Base-by-base conservation (phyloP, 2,329 filamentous ascomycete species). In the Neonectria sp. region DNA sequence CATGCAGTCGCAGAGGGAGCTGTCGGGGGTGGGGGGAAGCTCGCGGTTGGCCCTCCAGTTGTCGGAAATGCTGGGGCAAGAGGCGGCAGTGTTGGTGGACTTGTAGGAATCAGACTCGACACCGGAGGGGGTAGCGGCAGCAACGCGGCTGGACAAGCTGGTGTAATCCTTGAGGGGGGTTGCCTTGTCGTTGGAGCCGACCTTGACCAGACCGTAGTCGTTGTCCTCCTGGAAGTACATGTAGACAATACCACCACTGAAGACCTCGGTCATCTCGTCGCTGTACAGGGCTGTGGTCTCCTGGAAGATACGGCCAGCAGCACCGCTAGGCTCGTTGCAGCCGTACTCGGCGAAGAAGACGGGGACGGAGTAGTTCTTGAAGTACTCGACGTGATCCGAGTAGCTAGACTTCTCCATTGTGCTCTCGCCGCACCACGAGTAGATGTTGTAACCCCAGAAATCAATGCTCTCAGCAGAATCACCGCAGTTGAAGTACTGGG, bases 391-490 rank as follows among this genome's bases (percentile, higher is more conserved):
- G 80, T 95, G 93, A 63, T 90, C 87, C 71, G 92, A 86, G 84
- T 95, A 99, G 61, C 94, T 94, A 4, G 96, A 98, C 67, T 86
- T 79, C 40, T 86, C 78, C 85, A 92, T 96, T 76, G 86, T 90
- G 78, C 93, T 97, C 75, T 95, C 82, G 74, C 95, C 96, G 81
- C 96, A 99, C 96, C 96, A 99, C 60, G 95, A 97, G 89, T 99
- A 99, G 85, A 98, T 97, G 88, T 99, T 99, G 92, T 98, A 98
- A 67, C 96, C 96, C 93, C 95, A 99, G 87, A 97, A 98, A 83
- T 99, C 96, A 73, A 98, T 97, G 68, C 92, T 78, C 9, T 86
- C 84, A 37, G 86, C 79, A 68, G 89, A 82, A 3, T 76, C 63
- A 68, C 95, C 93, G 79, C 96, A 99, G 88, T 97, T 95, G 86